Evolutionary conservation across 495 filamentous ascomycete species (phyloP).

Genomic region (Penicillium roqueforti): DNA sequence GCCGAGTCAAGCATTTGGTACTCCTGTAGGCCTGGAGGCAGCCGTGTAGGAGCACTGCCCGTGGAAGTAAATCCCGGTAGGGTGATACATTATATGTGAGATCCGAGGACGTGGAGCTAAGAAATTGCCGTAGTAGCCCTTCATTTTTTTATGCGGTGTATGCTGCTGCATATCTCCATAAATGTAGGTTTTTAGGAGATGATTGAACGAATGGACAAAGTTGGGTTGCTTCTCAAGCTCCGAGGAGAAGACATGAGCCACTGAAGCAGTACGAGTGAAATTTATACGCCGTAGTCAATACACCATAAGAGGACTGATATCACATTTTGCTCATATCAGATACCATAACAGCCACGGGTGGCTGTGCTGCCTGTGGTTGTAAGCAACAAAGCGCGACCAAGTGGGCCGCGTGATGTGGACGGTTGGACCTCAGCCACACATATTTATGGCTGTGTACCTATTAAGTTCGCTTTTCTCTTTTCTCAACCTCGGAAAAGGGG

Average conservation of each 20-base stretch:
- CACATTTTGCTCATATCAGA: slow-evolving; percentile 1
- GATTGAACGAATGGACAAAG: background rate
- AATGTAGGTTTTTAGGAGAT: background rate
- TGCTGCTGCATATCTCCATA: background rate
- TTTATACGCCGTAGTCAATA: background rate
- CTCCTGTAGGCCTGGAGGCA: background rate
- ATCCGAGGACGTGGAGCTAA: background rate
- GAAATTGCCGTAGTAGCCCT: background rate
- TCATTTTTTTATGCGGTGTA: background rate
- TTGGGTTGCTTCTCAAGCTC: background rate
- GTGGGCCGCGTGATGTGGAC: background rate
- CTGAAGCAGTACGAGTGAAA: background rate
- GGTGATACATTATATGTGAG: background rate
- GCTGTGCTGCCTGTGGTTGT: slow-evolving; percentile 1
- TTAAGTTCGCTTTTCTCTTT: background rate
- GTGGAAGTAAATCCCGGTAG: background rate
- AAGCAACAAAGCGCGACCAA: slow-evolving; percentile 1
- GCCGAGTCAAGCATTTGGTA: slow-evolving; percentile 15
- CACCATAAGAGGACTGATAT: background rate
- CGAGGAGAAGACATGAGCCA: background rate
- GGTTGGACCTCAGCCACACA: slow-evolving; percentile 1
- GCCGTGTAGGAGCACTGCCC: slow-evolving; percentile 2
- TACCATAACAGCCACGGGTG: background rate
- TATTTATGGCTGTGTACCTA: slow-evolving; percentile 2
- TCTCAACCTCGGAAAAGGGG: background rate